These are phyloP conservation scores for Crithidia acanthocephali DNA, from an alignment of 208 protist genomes.

Conservation along the genomic window DNA sequence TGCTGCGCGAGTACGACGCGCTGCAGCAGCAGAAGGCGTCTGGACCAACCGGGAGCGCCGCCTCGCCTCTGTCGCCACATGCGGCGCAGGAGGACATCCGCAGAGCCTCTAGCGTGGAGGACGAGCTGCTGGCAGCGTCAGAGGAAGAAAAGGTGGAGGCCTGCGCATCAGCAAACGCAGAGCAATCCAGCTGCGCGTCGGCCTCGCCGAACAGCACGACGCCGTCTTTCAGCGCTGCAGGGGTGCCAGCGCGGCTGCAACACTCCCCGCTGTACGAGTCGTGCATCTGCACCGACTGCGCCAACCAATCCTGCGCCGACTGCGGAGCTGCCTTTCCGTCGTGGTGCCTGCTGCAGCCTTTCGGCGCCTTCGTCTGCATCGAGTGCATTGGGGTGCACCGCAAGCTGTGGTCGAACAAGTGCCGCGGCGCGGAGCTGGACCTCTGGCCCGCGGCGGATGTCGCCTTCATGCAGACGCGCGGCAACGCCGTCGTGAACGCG, in stretches of 20 bases:
- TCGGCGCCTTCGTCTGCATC: slow-evolving; percentile 81
- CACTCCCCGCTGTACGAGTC: slow-evolving; percentile 50
- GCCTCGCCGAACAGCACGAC: not conserved
- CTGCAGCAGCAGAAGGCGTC: slow-evolving; percentile 11
- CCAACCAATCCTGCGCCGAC: slow-evolving; percentile 67
- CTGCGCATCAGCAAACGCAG: not conserved
- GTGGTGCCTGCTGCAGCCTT: slow-evolving; percentile 70
- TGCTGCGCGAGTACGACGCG: slow-evolving; percentile 46
- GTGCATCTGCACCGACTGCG: slow-evolving; percentile 38
- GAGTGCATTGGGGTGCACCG: slow-evolving; percentile 78
- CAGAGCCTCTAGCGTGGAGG: not conserved
- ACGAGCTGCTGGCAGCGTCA: not conserved
- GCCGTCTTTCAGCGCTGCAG: not conserved
- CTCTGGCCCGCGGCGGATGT: slow-evolving; percentile 55
- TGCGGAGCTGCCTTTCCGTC: slow-evolving; percentile 62
- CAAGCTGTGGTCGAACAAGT: slow-evolving; percentile 74
- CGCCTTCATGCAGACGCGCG: slow-evolving; percentile 59
- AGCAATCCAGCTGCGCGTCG: not conserved
- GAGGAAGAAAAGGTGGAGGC: not conserved
- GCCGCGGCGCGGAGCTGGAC: slow-evolving; percentile 71
- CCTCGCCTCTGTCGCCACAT: not conserved
- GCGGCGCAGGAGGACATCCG: slow-evolving; percentile 21
- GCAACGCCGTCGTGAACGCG: slow-evolving; percentile 61
- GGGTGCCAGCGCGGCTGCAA: slow-evolving; percentile 29
- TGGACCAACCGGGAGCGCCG: too few species aligned